Evolutionary conservation across 768 basidiomycete species (phyloP), one percentile per base, ranked within the genome.

Genomic region (Suillus alpinus): DNA sequence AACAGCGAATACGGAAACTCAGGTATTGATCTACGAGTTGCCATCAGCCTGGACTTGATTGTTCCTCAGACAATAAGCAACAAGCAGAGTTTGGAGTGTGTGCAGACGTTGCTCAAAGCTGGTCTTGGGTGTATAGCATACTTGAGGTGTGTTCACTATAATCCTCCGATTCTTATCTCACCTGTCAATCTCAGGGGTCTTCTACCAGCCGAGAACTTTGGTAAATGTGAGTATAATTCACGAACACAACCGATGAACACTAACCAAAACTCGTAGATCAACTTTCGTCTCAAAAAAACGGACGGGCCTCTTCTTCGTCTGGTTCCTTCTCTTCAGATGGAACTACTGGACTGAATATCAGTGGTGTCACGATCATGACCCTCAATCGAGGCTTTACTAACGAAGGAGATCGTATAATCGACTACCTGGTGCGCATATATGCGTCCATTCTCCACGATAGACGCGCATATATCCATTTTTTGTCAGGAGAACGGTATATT

Each of bases 401-500:
- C 55, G 94, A 94, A 69, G 94, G 87, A 0, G 92, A 95, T 73
- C 85, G 81, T 65, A 80, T 95, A 43, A 75, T 94, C 41, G 88
- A 95, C 66, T 94, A 90, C 68, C 69, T 95, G 73, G 94, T 90
- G 58, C 62, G 80, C 74, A 63, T 66, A 66, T 61, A 63, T 65
- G n/a, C 59, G 8, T 51, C 55, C 46, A 44, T 49, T 51, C 67
- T 64, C 55, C 61, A 56, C 63, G 41, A 58, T 60, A 46, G 6
- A 40, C 8, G 26, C 49, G 39, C 58, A 52, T 62, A 63, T 50
- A 65, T 52, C 13, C 39, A 50, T 18, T 7, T 44, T 20, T 59
- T 63, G 12, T 18, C 58, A 94, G 93, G 93, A 95, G 74, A 77
- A 85, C 60, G 94, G 94, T 0, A 92, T 94, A 46, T 93, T 91